These are phyloP conservation scores for Leccinum subtestaceum DNA, from an alignment of 768 basidiomycete genomes.

Conservation along the genomic window DNA sequence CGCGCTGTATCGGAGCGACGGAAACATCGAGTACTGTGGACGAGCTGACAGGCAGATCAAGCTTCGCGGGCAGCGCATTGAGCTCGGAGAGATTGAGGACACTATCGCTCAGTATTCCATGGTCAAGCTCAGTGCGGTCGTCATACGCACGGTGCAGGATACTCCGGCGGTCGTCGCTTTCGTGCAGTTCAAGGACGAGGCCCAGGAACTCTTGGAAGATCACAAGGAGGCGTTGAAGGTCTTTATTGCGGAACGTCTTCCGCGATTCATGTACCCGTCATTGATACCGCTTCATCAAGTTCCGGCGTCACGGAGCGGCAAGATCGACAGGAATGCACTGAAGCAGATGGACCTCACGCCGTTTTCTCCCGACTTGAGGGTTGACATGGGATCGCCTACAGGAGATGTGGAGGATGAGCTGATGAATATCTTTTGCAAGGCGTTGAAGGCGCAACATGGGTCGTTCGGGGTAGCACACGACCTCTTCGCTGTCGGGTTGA, in stretches of 20 bases:
- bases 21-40: constrained; percentile 32
- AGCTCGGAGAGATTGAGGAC: constrained; percentile 33
- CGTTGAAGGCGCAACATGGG: constrained; percentile 20
- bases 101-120: constrained; percentile 25
- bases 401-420: constrained; percentile 29
- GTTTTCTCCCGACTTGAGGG: constrained; percentile 21
- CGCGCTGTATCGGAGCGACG: constrained; percentile 24
- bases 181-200: constrained; percentile 23
- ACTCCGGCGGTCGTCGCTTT: constrained; percentile 30
- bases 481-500: constrained; percentile 30
- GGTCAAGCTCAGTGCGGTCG: constrained; percentile 22
- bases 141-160: constrained; percentile 30
- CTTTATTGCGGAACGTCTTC: constrained; percentile 29
- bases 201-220: constrained; percentile 15
- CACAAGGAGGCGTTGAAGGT: constrained; percentile 21
- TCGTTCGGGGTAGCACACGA: constrained; percentile 29
- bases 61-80: constrained; percentile 34
- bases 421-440: constrained; percentile 25
- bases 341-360: constrained; percentile 26
- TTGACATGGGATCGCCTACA: constrained; percentile 24
- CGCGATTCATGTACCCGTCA: constrained; percentile 34
- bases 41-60: constrained; percentile 35
- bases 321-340: constrained; percentile 29
- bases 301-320: constrained; percentile 26
- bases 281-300: constrained; percentile 26